phyloP scores from a whole-genome alignment of 2,329 filamentous ascomycete species.

The Leptoxyphium fumago region DNA sequence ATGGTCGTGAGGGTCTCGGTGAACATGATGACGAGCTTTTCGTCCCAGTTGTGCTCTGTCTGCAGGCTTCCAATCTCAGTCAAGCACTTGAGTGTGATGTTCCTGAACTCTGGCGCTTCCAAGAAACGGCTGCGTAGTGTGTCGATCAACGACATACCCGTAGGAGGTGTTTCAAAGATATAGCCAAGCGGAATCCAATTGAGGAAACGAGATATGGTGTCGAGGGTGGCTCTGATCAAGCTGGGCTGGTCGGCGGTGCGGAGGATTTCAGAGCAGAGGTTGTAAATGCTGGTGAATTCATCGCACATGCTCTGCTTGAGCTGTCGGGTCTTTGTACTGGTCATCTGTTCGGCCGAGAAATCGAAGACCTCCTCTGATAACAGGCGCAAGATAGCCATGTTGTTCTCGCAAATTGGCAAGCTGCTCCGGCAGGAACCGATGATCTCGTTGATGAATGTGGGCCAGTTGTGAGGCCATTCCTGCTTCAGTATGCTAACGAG shows the following conservation, averaged over 20 bases:
- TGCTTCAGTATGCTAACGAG: slow-evolving; percentile 97
- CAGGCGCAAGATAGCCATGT: slow-evolving; percentile 93
- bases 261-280: slow-evolving; percentile 89
- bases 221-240: slow-evolving; percentile 88
- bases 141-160: slow-evolving; percentile 57
- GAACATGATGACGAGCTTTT: slow-evolving; percentile 96
- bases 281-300: slow-evolving; percentile 97
- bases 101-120: slow-evolving; percentile 86
- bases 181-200: slow-evolving; percentile 99
- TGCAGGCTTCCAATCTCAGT: slow-evolving; percentile 94
- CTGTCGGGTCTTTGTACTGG: slow-evolving; percentile 90
- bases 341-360: slow-evolving; percentile 98
- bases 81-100: slow-evolving; percentile 88
- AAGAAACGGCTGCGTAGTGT: slow-evolving; percentile 86
- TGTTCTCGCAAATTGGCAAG: slow-evolving; percentile 97
- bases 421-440: slow-evolving; percentile 90
- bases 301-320: slow-evolving; percentile 98
- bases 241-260: slow-evolving; percentile 77
- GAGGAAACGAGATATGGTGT: slow-evolving; percentile 88
- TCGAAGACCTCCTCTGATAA: slow-evolving; percentile 98
- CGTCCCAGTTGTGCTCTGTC: slow-evolving; percentile 75
- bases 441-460: slow-evolving; percentile 99
- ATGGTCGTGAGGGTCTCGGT: slow-evolving; percentile 90
- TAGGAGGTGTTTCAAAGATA: slow-evolving; percentile 81
- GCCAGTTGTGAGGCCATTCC: slow-evolving; percentile 99